A percentile compares a stretch with the other conserved stretches of the same genome.
Conservation (phyloP, 1,284 basidiomycete genomes). For the Clitocybe nebularis region DNA sequence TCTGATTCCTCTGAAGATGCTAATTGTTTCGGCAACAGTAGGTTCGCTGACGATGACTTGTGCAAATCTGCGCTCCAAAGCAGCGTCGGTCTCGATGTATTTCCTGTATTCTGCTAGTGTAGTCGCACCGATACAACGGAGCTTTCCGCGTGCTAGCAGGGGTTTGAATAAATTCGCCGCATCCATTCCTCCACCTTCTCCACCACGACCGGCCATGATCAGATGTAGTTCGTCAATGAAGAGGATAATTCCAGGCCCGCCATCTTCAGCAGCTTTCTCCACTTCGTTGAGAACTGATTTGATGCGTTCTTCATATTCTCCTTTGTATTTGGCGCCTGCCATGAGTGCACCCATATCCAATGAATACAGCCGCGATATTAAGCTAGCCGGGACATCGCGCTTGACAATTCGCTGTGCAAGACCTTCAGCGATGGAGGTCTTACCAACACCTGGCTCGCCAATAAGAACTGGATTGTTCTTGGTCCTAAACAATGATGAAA, state of each 20-base stretch:
- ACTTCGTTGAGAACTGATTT: conserved; percentile 92
- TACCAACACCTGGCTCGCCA: conserved; percentile 92
- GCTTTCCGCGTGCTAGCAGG: conserved; percentile 85
- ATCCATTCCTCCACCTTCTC: conserved; percentile 78
- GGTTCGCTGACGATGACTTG: conserved; percentile 95
- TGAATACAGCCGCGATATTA: conserved; percentile 81
- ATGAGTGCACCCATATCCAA: conserved; percentile 94
- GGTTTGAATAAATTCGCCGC: conserved; percentile 91
- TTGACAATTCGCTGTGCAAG: conserved; percentile 96
- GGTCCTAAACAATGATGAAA: conserved; percentile 43
- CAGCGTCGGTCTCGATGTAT: conserved; percentile 94
- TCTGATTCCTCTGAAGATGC: conserved; percentile 87
- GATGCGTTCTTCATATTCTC: conserved; percentile 97
- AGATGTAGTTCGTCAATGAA: conserved; percentile 96
- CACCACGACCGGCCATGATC: conserved; percentile 83
- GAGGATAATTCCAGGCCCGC: conserved; percentile 79
- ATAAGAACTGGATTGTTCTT: conserved; percentile 94
- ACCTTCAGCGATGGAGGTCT: conserved; percentile 93
- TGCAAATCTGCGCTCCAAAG: conserved; percentile 92
- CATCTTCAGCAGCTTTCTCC: conserved; percentile 86
- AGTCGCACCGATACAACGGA: conserved; percentile 82
- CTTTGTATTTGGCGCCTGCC: conserved; percentile 95
- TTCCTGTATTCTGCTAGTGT: conserved; percentile 93
- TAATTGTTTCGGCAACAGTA: conserved; percentile 86
- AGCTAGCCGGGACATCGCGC: conserved; percentile 87